Conservation (phyloP, 805 yeast species). For the Yarrowia divulgata region DNA sequence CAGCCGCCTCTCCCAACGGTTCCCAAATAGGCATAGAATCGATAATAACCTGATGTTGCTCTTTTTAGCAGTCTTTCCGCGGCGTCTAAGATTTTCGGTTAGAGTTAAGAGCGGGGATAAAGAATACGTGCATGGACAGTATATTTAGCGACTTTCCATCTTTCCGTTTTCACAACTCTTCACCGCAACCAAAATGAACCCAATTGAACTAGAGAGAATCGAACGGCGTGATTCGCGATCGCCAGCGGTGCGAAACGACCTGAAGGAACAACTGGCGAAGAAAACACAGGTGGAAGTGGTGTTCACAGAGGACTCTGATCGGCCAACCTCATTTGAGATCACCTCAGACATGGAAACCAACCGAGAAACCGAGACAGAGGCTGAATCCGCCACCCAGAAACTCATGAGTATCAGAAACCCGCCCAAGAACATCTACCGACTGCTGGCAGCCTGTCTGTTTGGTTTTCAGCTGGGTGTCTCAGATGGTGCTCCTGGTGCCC, state of each 20-base stretch:
- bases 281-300: slow-evolving; percentile 1
- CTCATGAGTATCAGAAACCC: slow-evolving; percentile 19
- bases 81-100: not conserved
- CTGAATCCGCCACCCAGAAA: not conserved
- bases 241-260: not conserved
- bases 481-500: slow-evolving; percentile 34
- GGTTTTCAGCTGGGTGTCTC: slow-evolving; percentile 23
- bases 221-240: slow-evolving; percentile 6
- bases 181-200: not conserved
- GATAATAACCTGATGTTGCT: not conserved
- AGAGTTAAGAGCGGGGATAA: not conserved
- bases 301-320: slow-evolving; percentile 4
- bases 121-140: not conserved
- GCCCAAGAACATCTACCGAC: slow-evolving; percentile 12
- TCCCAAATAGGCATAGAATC: not conserved
- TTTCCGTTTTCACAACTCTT: not conserved
- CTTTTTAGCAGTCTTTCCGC: slow-evolving; percentile 8
- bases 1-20: too few relatives aligned
- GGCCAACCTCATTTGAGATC: not conserved
- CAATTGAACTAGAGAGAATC: slow-evolving; percentile 4
- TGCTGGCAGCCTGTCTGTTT: slow-evolving; percentile 20
- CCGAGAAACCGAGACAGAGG: not conserved
- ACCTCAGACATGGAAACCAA: slow-evolving; percentile 1
- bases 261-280: slow-evolving; percentile 1
- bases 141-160: not conserved